These are phyloP conservation scores for Alternaria sp. DNA, from an alignment of 2,329 filamentous ascomycete species.

Conservation along the genomic window DNA sequence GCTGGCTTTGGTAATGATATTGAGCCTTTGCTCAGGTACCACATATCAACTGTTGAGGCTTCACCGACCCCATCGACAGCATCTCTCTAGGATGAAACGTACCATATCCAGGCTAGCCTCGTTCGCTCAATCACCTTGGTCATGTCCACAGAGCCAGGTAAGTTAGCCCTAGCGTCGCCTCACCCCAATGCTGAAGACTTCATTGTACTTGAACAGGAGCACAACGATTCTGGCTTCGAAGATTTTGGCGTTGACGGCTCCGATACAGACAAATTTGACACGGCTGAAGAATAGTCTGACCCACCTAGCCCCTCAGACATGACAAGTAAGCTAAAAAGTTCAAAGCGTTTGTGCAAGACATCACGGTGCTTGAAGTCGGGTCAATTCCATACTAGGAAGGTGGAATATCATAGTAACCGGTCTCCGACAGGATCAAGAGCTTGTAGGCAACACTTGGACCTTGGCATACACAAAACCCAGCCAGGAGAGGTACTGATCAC, in stretches of 20 bases:
- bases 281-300: neutral
- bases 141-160: constrained; percentile 1
- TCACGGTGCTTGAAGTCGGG: neutral
- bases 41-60: neutral
- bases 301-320: neutral
- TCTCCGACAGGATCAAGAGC: neutral
- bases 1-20: neutral
- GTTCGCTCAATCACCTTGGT: neutral
- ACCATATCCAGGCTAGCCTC: neutral
- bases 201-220: neutral
- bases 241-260: neutral
- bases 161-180: constrained; percentile 1
- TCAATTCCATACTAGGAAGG: neutral
- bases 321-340: neutral
- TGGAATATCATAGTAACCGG: neutral
- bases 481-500: neutral
- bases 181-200: neutral
- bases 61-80: neutral
- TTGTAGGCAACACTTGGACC: neutral
- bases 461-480: neutral
- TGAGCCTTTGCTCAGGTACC: neutral
- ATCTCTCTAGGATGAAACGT: neutral
- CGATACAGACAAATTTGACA: neutral
- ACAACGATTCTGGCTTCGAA: neutral
- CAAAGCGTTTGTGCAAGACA: neutral